phyloP scores from a whole-genome alignment of 805 yeast species.

The Kazachstania kunashirensis region DNA sequence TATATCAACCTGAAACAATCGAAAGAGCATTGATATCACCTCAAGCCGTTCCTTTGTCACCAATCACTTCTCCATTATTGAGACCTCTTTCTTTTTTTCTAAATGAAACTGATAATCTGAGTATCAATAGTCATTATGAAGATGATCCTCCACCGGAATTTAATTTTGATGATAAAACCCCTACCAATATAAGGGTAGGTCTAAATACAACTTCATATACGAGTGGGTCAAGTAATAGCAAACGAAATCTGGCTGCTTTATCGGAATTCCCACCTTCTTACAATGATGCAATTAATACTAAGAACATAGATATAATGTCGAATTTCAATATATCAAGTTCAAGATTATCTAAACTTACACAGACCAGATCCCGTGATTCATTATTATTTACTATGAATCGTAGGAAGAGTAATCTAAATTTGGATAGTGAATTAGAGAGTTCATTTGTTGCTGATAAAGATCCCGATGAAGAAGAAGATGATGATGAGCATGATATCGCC shows the following conservation, averaged over 20 bases:
- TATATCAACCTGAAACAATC: slow-evolving; percentile 46
- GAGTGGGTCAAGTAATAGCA: not conserved
- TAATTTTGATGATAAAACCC: slow-evolving; percentile 9
- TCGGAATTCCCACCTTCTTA: slow-evolving; percentile 32
- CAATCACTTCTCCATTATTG: slow-evolving; percentile 35
- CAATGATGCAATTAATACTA: slow-evolving; percentile 18
- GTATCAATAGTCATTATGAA: not conserved
- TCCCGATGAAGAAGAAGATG: slow-evolving; percentile 3
- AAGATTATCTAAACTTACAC: slow-evolving; percentile 5
- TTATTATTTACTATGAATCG: slow-evolving; percentile 1
- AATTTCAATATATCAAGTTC: not conserved
- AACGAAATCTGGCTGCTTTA: not conserved
- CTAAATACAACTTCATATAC: not conserved
- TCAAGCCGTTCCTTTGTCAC: slow-evolving; percentile 55
- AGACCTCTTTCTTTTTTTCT: slow-evolving; percentile 37
- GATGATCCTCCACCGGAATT: slow-evolving; percentile 14
- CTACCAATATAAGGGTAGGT: not conserved
- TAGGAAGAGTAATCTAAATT: slow-evolving; percentile 4
- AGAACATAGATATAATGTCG: slow-evolving; percentile 8
- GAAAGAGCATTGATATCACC: slow-evolving; percentile 46
- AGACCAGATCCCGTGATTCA: slow-evolving; percentile 12
- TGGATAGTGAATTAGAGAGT: slow-evolving; percentile 6
- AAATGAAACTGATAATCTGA: slow-evolving; percentile 3
- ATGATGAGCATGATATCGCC: slow-evolving; percentile 11
- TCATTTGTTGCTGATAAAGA: not conserved